Percentiles rank a stretch among this genome's conserved stretches.
phyloP scores from a whole-genome alignment of 192 early-diverging fungal genomes.

The Rhizophlyctis rosea region DNA sequence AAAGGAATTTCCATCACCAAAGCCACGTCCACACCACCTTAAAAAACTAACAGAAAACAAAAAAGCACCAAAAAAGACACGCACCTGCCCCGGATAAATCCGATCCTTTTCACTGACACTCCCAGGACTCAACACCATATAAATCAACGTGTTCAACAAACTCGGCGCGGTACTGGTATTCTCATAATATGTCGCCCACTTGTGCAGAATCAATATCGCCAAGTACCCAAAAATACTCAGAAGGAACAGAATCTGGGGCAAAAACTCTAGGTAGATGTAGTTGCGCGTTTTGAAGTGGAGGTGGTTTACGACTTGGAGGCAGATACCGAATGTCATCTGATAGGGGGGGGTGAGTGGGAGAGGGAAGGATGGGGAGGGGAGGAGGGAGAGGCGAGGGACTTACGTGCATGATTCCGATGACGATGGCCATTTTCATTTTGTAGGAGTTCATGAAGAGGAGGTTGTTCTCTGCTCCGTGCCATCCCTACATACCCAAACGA shows the following conservation, averaged over 20 bases:
- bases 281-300: constrained; percentile 79
- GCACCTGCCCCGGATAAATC: constrained; percentile 84
- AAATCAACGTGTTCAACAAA: constrained; percentile 97
- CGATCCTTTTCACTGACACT: constrained; percentile 60
- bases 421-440: constrained; percentile 99
- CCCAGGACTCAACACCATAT: constrained; percentile 97
- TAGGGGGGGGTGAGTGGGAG: neutral
- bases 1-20: constrained; percentile 3
- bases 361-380: neutral
- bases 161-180: constrained; percentile 76
- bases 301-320: constrained; percentile 86
- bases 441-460: constrained; percentile 97
- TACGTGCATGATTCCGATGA: constrained; percentile 91
- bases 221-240: constrained; percentile 95
- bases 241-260: constrained; percentile 95
- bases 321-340: constrained; percentile 91
- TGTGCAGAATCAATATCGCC: constrained; percentile 85
- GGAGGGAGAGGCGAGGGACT: constrained; percentile 11
- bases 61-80: neutral
- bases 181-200: constrained; percentile 92
- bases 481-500: constrained; percentile 45
- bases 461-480: constrained; percentile 91
- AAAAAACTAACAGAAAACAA: neutral
- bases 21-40: too few relatives aligned
- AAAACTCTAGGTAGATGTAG: constrained; percentile 80